Base-by-base conservation (phyloP, 495 filamentous ascomycete species). In the Mytilinidion resinicola region DNA sequence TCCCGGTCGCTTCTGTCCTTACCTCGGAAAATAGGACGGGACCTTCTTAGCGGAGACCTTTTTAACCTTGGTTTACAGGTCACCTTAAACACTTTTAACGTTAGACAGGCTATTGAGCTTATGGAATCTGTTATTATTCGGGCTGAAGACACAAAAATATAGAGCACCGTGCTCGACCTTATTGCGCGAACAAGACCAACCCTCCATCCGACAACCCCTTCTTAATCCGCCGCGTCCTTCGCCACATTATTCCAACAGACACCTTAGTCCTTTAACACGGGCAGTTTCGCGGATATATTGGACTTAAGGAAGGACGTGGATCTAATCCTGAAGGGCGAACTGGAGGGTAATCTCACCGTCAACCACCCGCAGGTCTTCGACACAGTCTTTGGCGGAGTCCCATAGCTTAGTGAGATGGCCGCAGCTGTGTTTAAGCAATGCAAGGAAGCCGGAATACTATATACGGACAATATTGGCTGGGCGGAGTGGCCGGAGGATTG, bases 81-180 rank as follows among this genome's bases (percentile, higher is more conserved):
- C 2, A 15, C 36, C 36, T 2, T 36, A 19, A 39, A 34, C 50
- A 14, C 17, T 34, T 20, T 33, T 34, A 39, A 52, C 9, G 25
- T 52, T 14, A 52, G n/a, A 33, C 50, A 52, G 15, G 25, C 50
- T 12, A 14, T 34, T n/a, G 15, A 52, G 30, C 36, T 52, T 39
- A 19, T 52, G 19, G 19, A 52, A n/a, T 9, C 6, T n/a, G 36
- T 36, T 19, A 4, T 36, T 25, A 12, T 33, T 19, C 36, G 14
- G 3, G 50, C 9, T 3, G 50, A 63, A 37, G 52, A 61, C 25
- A 20, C 33, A 20, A 33, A 37, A 38, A 61, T 61, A 61, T 61
- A 20, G 42, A 61, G 14, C 36, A 42, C 58, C 39, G 34, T 61
- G 36, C 38, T 56, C n/a, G 53, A 61, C 30, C 42, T 61, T 46